phyloP scores from a whole-genome alignment of 2,329 filamentous ascomycete genomes.

The Oidium heveae region DNA sequence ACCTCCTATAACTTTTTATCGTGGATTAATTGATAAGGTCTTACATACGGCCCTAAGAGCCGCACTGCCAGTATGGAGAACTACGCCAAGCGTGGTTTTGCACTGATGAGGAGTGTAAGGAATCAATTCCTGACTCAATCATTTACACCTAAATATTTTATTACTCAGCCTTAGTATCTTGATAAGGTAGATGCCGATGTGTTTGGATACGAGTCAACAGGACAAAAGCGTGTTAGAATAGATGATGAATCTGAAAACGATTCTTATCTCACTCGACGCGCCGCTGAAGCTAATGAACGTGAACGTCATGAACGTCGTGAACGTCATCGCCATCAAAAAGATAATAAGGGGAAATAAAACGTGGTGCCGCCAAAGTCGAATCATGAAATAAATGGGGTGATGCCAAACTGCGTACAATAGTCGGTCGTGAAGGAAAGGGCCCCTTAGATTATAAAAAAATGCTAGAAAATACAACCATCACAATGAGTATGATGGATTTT shows the following conservation, averaged over 20 bases:
- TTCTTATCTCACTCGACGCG: background rate
- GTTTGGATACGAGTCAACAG: too few relatives aligned
- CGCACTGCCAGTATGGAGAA: too few relatives aligned
- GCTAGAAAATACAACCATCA: background rate
- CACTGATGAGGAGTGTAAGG: too few relatives aligned
- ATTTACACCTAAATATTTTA: too few relatives aligned
- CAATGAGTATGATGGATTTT: background rate
- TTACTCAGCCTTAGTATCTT: too few relatives aligned
- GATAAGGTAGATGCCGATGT: too few relatives aligned
- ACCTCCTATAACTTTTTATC: too few relatives aligned
- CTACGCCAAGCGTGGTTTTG: too few relatives aligned
- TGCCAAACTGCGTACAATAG: background rate
- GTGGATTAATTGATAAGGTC: too few relatives aligned
- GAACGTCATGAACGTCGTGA: background rate
- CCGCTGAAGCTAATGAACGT: background rate
- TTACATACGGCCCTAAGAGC: too few relatives aligned
- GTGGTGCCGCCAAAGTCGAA: background rate
- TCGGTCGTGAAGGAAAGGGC: background rate
- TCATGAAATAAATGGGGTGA: background rate
- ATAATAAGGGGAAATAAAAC: background rate
- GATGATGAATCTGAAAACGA: background rate
- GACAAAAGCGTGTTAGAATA: background rate
- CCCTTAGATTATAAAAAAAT: background rate
- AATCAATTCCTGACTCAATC: too few relatives aligned
- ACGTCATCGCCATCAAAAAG: background rate